Evolutionary conservation across 2,329 filamentous ascomycete species (phyloP), one percentile per base, ranked within the genome.

Genomic region (Diaporthe citriasiana): DNA sequence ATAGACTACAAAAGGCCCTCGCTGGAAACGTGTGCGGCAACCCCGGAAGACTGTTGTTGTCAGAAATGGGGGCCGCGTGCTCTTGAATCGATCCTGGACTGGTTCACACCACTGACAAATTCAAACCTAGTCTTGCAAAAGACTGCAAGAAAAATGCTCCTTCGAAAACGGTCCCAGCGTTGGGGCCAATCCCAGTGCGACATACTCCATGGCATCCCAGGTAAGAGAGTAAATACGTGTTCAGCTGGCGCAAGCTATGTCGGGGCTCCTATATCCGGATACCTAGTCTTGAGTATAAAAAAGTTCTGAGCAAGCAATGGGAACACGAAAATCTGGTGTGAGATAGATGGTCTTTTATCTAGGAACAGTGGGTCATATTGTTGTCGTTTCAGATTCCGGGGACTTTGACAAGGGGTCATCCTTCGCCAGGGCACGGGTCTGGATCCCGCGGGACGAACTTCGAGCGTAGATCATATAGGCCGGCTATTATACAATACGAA

Each of bases 381-480:
- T 15, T 68, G 47, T 51, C n/a, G 30, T 68, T 68, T 68, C 33
- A 68, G 63, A 53, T 27, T 15, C 45, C 4, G 22, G 22, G 47
- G 47, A 27, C 7, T 12, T 13, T 47, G n/a, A 53, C 47, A 53
- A 68, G 63, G 47, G 63, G n/a, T 53, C 17, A 68, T 66, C 63
- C 47, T 53, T 40, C 15, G 15, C 17, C 38, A 68, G 35, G 19
- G 53, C 8, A 25, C 45, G 45, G 45, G 63, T 53, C 63, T 68
- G 45, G 63, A 53, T 19, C 33, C 63, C 33, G 33, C 63, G 33
- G 63, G 47, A 68, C 22, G 63, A 68, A 68, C 63, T 68, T 53
- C 33, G 8, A n/a, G 47, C n/a, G 63, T 27, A 53, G 63, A 68
- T 68, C 63, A 53, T 68, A 53, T 68, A 68, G 47, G 47, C 47